Conservation (phyloP, 352 stramenopile genomes). For the Phytophthora uliginosa region DNA sequence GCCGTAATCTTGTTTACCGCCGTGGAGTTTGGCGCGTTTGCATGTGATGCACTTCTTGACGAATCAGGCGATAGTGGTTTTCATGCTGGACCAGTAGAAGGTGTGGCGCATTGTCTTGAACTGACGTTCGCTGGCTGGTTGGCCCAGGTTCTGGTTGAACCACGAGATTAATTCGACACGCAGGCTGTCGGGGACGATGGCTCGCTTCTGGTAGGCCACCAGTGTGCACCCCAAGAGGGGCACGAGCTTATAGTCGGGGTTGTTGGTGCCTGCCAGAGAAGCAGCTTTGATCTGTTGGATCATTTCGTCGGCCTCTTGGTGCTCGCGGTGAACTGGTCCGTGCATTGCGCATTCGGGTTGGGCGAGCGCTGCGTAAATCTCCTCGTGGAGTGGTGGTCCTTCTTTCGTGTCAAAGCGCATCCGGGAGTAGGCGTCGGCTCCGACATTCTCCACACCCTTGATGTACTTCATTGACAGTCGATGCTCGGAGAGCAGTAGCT, state of each 20-base stretch:
- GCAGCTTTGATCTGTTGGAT: neutral
- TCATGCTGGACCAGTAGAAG: no score
- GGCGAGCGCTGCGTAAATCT: neutral
- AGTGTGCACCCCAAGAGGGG: neutral
- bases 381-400: neutral
- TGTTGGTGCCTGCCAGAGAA: neutral
- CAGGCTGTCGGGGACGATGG: conserved; percentile 2
- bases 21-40: no score
- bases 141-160: conserved; percentile 5
- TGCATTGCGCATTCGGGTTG: neutral
- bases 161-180: conserved; percentile 3
- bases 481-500: no score
- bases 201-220: neutral
- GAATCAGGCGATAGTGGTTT: no score
- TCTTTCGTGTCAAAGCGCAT: neutral
- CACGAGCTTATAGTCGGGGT: neutral
- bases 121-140: no score
- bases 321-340: neutral
- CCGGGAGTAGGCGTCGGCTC: neutral
- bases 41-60: no score
- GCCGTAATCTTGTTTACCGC: no score
- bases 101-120: no score
- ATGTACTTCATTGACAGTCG: no score
- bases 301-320: neutral
- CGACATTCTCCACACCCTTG: no score